These are phyloP conservation scores for Diutina siamensis DNA, from an alignment of 1,139 yeast species.

Conservation along the genomic window DNA sequence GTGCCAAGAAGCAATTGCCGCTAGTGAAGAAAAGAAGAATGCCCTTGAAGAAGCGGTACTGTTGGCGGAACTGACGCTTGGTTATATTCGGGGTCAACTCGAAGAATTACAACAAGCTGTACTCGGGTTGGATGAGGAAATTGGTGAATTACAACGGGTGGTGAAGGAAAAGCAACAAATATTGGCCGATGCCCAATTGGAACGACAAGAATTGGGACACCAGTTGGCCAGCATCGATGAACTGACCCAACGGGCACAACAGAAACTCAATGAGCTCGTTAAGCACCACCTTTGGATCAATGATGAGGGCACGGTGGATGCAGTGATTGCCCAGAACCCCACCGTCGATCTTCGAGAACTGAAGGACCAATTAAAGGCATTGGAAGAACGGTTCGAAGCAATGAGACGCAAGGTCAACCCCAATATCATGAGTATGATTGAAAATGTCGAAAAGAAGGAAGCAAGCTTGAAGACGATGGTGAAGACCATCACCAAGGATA, in stretches of 20 bases:
- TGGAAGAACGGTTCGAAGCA: constrained; percentile 54
- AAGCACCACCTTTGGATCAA: constrained; percentile 62
- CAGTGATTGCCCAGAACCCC: constrained; percentile 46
- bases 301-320: constrained; percentile 46
- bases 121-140: constrained; percentile 68
- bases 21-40: constrained; percentile 24
- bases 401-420: constrained; percentile 80
- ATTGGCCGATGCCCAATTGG: constrained; percentile 39
- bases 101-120: constrained; percentile 55
- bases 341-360: constrained; percentile 54
- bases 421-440: constrained; percentile 89
- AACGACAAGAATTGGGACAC: constrained; percentile 48
- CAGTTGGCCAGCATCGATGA: constrained; percentile 49
- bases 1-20: constrained; percentile 22
- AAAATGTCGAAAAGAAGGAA: constrained; percentile 86
- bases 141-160: constrained; percentile 47
- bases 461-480: constrained; percentile 68
- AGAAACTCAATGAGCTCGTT: constrained; percentile 36
- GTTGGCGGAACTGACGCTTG: constrained; percentile 20
- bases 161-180: constrained; percentile 41
- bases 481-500: constrained; percentile 81
- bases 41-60: constrained; percentile 16
- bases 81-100: constrained; percentile 28
- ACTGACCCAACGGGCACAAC: constrained; percentile 29
- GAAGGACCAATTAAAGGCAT: constrained; percentile 42